Base-by-base conservation (phyloP, 2,329 filamentous ascomycete genomes). In the Trichoderma oligosporum region DNA sequence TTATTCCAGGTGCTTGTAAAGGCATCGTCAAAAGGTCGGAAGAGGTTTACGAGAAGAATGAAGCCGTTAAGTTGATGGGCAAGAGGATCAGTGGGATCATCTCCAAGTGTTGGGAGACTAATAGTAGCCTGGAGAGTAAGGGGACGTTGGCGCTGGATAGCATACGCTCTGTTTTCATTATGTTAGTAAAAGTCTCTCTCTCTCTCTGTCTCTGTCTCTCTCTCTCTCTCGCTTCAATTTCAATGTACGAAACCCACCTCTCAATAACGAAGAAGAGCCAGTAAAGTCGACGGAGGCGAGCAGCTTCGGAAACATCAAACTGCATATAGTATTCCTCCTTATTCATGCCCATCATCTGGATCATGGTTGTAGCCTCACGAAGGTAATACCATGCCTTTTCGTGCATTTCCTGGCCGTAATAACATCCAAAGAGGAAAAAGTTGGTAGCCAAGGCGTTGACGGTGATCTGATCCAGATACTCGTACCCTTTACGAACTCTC, bases 341-440 rank as follows among this genome's bases (percentile, higher is more conserved):
- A 65, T 80, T 77, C 81, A 87, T 81, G 53, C 78, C 78, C 25
- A 76, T 70, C 64, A 86, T 80, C 64, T 84, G 79, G 25, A 81
- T 78, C 70, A 93, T 77, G 5, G 88, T 91, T 1, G 84, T 86
- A 5, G 87, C 87, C 71, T 94, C 89, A 24, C 88, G 84, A 8
- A 93, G 75, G 68, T 90, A 84, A 67, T 85, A 91, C 88, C 89
- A 93, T 1, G 88, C 88, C 69, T 85, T 85, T 61, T 88, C 84
- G 68, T 91, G 87, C 68, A 85, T 78, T 61, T 91, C 87, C 45
- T 89, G 74, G 35, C 83, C 86, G 60, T 87, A 86, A 68, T 87
- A 83, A 58, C 85, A 86, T 35, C 82, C 86, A 64, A 89, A 91
- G 24, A 93, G 70, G 69, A 93, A 91, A 71, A 89, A 91, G 54